Evolutionary conservation across 805 yeast genomes (phyloP).

Genomic region (Candida alai): DNA sequence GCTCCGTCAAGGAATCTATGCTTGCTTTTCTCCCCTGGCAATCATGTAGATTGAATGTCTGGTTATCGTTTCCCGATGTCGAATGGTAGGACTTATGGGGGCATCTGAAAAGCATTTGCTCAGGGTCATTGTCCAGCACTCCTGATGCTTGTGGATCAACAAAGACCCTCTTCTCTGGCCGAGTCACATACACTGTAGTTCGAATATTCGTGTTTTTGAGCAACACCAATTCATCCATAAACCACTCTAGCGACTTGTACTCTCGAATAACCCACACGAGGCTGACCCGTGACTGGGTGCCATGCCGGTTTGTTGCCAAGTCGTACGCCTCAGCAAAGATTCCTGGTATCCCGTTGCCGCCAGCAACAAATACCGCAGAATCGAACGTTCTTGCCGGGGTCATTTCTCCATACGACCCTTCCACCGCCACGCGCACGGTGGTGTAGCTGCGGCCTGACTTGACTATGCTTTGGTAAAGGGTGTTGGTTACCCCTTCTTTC

Average conservation of each 20-base stretch:
- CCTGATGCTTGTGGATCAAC: too few species aligned
- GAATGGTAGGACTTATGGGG: slow-evolving; percentile 29
- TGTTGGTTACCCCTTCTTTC: slow-evolving; percentile 30
- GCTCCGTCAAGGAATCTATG: too few species aligned
- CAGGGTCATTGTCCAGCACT: too few species aligned
- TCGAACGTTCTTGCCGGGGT: slow-evolving; percentile 27
- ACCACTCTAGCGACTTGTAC: slow-evolving; percentile 46
- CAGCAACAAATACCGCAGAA: slow-evolving; percentile 33
- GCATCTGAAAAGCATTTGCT: slow-evolving; percentile 25
- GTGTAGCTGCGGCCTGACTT: slow-evolving; percentile 4
- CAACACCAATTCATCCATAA: slow-evolving; percentile 34
- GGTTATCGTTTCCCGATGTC: not conserved
- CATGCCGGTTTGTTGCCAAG: slow-evolving; percentile 9
- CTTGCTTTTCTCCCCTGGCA: too few species aligned
- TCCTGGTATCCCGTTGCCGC: slow-evolving; percentile 42
- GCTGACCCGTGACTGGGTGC: slow-evolving; percentile 22
- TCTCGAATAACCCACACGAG: slow-evolving; percentile 66
- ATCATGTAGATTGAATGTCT: slow-evolving; percentile 19
- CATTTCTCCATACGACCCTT: slow-evolving; percentile 37
- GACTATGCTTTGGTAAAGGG: slow-evolving; percentile 12
- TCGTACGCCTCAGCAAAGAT: slow-evolving; percentile 32
- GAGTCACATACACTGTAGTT: slow-evolving; percentile 24
- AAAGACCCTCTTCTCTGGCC: too few species aligned
- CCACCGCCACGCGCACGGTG: slow-evolving; percentile 30
- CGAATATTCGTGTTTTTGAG: slow-evolving; percentile 23